Evolutionary conservation across 2,329 filamentous ascomycete genomes (phyloP), one percentile per base, ranked within the genome.

Genomic region (Cercospora nicotianae): DNA sequence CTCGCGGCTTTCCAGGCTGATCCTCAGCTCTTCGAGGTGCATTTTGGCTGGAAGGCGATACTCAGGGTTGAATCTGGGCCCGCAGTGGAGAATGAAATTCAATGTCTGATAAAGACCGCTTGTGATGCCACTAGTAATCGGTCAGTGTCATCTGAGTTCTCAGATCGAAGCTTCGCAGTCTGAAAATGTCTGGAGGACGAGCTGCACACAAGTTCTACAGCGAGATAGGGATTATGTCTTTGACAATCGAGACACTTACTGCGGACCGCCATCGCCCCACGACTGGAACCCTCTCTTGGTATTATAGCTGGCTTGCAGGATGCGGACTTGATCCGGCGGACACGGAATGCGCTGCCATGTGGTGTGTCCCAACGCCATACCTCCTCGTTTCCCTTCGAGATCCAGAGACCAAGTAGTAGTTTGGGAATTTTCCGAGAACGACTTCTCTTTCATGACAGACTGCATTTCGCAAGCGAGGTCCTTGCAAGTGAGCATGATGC

Each of bases 61-160:
- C 53, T 31, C 26, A 12, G 57, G 55, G 36, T 73, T 48, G 45
- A 72, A 65, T 39, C 53, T 59, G 16, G 72, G 70, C 7, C 72
- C 72, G 39, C 69, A 71, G 30, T 73, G 72, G 9, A 73, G 36
- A n/a, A 73, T 53, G 20, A 66, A 65, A 51, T 73, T 72, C 16
- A 72, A 62, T 7, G 68, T 71, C 63, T 73, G 72, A 18, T 68
- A 72, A 36, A 73, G 60, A 10, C 66, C 66, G 20, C 60, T 48
- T 1, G 67, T 68, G 23, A 73, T 70, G 16, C 61, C 61, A 48
- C 60, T 62, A 51, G 20, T 51, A 23, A 53, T 53, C 13, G 10
- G 48, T 53, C 48, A 53, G 20, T 13, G 20, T 53, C 20, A 16
- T 23, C 12, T 7, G 12, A 13, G 7, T 8, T 28, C 23, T 16